Base-by-base conservation (phyloP, 768 basidiomycete genomes). In the Mycena crocata region DNA sequence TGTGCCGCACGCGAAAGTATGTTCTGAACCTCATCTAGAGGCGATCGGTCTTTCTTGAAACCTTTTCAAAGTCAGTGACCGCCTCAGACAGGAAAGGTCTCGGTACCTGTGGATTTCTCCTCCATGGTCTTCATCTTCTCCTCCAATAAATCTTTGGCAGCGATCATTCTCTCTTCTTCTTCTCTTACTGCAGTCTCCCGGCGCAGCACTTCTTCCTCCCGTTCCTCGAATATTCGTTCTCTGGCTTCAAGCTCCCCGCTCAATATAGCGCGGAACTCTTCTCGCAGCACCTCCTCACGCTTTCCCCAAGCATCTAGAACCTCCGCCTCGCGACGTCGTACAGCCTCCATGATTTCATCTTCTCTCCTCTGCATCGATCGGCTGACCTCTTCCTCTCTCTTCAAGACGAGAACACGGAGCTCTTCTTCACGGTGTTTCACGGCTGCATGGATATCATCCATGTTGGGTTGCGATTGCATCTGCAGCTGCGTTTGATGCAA, bases 11-110 rank as follows among this genome's bases (percentile, higher is more conserved):
- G 39, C 73, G 78, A 63, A 9, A 90, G 82, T 26, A 91, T 75
- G 68, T 92, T 93, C 79, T 90, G 90, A 28, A 93, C 88, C 75
- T 93, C 93, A 72, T 93, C 92, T 5, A 93, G 77, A 6, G 92
- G 91, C 10, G 83, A 84, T 73, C 69, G 61, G 48, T 70, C 69
- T 46, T 70, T 70, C 51, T 70, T 70, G 57, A 8, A 24, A 57
- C 59, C 68, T 69, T 84, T 83, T 13, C 34, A 39, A 12, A 52
- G 51, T 70, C 34, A 65, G 56, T 51, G 2, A 31, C 35, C 8
- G 28, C 31, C 21, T 44, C 5, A 15, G 5, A 5, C 1, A 34
- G 3, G n/a, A 26, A 60, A 30, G n/a, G 57, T 55, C 7, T 17
- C 6, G 34, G 14, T 52, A 66, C 65, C 71, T 39, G 48, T 32